A percentile compares a stretch with the other conserved stretches of the same genome.
These are phyloP conservation scores for Colletotrichum graminicola DNA, from an alignment of 2,329 filamentous ascomycete genomes.

Conservation along the genomic window DNA sequence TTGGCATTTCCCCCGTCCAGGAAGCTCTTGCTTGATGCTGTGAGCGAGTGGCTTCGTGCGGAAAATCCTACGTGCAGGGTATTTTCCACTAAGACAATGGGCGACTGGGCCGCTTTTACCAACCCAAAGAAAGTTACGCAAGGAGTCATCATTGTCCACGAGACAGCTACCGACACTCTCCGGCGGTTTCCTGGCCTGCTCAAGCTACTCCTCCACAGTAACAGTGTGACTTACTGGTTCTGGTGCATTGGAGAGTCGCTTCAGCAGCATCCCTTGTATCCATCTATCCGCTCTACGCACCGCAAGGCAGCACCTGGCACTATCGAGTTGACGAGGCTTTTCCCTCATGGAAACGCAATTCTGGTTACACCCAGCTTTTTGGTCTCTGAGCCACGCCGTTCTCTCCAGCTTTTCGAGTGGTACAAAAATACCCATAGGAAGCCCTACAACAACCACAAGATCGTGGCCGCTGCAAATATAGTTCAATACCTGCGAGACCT, in stretches of 20 bases:
- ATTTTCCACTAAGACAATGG: constrained; percentile 55
- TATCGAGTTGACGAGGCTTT: constrained; percentile 44
- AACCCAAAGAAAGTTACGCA: constrained; percentile 42
- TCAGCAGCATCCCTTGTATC: constrained; percentile 41
- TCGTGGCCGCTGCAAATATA: constrained; percentile 50
- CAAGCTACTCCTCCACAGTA: constrained; percentile 49
- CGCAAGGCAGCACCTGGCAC: constrained; percentile 20
- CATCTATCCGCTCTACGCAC: constrained; percentile 31
- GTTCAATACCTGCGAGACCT: constrained; percentile 50
- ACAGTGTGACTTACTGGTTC: constrained; percentile 49
- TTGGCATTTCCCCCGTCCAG: constrained; percentile 61
- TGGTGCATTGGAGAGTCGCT: constrained; percentile 57
- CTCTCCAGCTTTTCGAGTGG: constrained; percentile 54
- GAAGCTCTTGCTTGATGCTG: constrained; percentile 51
- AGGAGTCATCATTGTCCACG: constrained; percentile 60
- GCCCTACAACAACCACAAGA: constrained; percentile 36
- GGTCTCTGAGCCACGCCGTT: constrained; percentile 52
- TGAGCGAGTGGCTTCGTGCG: constrained; percentile 59
- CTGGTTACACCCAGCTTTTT: constrained; percentile 60
- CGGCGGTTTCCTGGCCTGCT: constrained; percentile 55
- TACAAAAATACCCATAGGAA: constrained; percentile 40
- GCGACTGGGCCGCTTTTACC: constrained; percentile 62
- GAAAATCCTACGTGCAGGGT: constrained; percentile 57
- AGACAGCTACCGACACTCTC: constrained; percentile 54
- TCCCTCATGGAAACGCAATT: constrained; percentile 50